Evolutionary conservation across 2,329 filamentous ascomycete genomes (phyloP).

Genomic region (Trichoderma koningii): DNA sequence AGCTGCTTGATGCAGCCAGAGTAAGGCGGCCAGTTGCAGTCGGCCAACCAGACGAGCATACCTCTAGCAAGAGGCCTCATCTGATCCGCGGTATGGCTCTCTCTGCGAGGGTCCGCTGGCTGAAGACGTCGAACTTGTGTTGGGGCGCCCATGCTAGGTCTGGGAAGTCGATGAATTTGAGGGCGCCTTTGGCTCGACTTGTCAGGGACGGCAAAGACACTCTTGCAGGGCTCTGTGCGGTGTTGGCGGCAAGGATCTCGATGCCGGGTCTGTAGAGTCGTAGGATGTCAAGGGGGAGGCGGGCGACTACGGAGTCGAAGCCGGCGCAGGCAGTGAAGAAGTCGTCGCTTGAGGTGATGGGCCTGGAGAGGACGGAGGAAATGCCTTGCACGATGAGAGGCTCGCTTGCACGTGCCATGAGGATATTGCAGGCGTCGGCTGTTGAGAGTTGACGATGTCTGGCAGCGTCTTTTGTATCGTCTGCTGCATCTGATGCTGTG

Average conservation of each 20-base stretch:
- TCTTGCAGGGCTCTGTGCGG: background rate
- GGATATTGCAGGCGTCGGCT: background rate
- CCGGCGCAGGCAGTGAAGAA: conserved; percentile 3
- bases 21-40: conserved; percentile 23
- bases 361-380: background rate
- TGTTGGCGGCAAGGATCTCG: conserved; percentile 1
- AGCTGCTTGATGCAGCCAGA: conserved; percentile 13
- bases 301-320: background rate
- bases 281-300: conserved; percentile 15
- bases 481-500: background rate
- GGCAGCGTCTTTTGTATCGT: background rate
- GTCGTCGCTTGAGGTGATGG: background rate
- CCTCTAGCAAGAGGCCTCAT: conserved; percentile 16
- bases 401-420: background rate
- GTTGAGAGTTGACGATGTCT: background rate
- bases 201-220: background rate
- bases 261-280: conserved; percentile 3
- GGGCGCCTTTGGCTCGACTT: background rate
- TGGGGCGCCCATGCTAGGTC: no score
- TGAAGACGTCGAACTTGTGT: background rate
- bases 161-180: background rate
- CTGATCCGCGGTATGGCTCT: conserved; percentile 10
- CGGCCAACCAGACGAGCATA: conserved; percentile 20
- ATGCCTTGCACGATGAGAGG: conserved; percentile 3
- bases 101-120: conserved; percentile 8